Evolutionary conservation across 768 basidiomycete genomes (phyloP), one percentile per base, ranked within the genome.

Genomic region (Lanmaoa rubissima): DNA sequence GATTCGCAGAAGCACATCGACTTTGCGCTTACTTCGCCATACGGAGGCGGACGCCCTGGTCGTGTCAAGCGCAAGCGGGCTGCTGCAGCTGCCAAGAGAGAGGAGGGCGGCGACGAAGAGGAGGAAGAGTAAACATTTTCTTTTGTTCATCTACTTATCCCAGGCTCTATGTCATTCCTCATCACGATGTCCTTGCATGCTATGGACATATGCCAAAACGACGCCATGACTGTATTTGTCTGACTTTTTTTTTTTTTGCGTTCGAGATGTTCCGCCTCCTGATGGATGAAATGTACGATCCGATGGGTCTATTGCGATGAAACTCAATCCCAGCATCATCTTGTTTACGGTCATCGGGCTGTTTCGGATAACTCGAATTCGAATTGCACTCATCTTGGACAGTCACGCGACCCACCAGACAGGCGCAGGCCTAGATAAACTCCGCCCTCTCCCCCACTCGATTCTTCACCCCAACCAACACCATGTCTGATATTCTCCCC

Each of bases 1-100:
- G 97, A 98, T 82, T 96, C 94, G 59, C 95, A 98, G 84, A 98
- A 98, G 73, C 97, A 99, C 84, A 96, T 99, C 74, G 97, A 99
- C 84, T 99, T 98, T 73, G 90, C 96, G 44, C 87, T 95, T 65
- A 95, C 90, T 57, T 97, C 94, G 60, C 95, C 96, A 54, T 96
- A 92, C 70, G 96, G 95, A 72, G 96, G 96, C 69, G 95, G 90
- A 65, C 87, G 90, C 59, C 80, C 92, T 60, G 95, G 95, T 67
- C 96, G 96, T 65, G 94, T 95, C 73, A 98, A 98, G 92, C 88
- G 96, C 76, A 98, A 97, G 90, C 92, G 95, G 71, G 92, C 90
- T 58, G 87, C 87, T 61, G 92, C 92, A 43, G 95, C 93, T 60
- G 92, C 88, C 61, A 92, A 90, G 81, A 91, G 87, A 79, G 91